Conservation (phyloP, 805 yeast genomes). For the Candida manassasensis region DNA sequence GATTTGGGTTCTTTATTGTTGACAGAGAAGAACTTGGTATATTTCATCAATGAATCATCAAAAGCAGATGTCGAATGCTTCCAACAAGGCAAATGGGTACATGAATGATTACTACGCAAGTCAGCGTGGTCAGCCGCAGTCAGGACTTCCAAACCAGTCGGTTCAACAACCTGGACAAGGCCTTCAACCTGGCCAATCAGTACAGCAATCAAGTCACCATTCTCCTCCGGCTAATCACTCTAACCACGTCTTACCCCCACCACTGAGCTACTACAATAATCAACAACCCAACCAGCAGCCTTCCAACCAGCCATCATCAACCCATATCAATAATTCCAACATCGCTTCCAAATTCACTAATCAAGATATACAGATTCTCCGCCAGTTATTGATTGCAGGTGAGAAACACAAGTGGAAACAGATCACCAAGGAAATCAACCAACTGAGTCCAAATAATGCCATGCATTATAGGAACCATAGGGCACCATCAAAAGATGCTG, state of each 20-base stretch:
- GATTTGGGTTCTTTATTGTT: too few species aligned
- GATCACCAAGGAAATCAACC: constrained; percentile 39
- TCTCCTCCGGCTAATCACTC: constrained; percentile 3
- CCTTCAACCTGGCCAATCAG: constrained; percentile 1
- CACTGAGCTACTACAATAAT: constrained; percentile 2
- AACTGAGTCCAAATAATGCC: constrained; percentile 6
- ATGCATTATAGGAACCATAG: constrained; percentile 7
- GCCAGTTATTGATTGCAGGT: constrained; percentile 45
- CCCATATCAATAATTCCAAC: constrained; percentile 7
- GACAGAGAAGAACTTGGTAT: too few species aligned
- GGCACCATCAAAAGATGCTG: constrained; percentile 9
- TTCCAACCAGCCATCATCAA: constrained; percentile 5
- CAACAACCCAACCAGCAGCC: constrained; percentile 4
- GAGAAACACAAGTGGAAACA: constrained; percentile 59
- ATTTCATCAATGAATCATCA: constrained; percentile 3
- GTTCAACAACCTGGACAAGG: not conserved
- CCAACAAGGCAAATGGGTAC: constrained; percentile 4
- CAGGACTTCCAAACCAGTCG: not conserved
- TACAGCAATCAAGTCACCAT: not conserved
- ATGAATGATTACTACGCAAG: constrained; percentile 4
- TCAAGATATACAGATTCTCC: constrained; percentile 44
- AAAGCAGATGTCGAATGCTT: constrained; percentile 3
- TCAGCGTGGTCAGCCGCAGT: not conserved
- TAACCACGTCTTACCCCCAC: constrained; percentile 5
- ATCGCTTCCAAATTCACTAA: constrained; percentile 27